Percentiles rank a stretch among this genome's conserved stretches.
Evolutionary conservation across 306 rosid species (phyloP).

Genomic region (Quercus gilva): DNA sequence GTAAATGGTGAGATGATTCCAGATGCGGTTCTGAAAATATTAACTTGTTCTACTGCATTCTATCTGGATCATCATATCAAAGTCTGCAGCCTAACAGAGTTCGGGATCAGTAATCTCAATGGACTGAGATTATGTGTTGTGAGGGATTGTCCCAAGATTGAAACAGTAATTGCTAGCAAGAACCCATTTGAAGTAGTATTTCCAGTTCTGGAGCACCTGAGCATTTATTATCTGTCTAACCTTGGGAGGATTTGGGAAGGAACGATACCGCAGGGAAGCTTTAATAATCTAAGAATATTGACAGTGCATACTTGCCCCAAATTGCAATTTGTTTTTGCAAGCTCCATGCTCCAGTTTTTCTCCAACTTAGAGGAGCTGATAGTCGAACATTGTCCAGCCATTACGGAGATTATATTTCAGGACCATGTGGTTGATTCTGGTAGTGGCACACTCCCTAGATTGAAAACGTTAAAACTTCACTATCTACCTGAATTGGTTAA

Average conservation of each 20-base stretch:
- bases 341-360: too few relatives aligned
- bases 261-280: background rate
- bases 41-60: background rate
- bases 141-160: constrained; percentile 1
- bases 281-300: background rate
- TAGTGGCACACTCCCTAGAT: too few relatives aligned
- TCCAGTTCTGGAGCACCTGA: background rate
- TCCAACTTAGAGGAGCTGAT: too few relatives aligned
- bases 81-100: background rate
- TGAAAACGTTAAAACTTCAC: too few relatives aligned
- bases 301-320: background rate
- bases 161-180: background rate
- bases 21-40: background rate
- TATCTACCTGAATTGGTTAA: too few relatives aligned
- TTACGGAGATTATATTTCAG: too few relatives aligned
- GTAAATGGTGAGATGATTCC: background rate
- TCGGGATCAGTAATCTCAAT: background rate
- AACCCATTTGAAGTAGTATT: background rate
- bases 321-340: background rate
- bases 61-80: background rate
- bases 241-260: background rate
- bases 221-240: background rate
- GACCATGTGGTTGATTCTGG: too few relatives aligned
- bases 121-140: background rate
- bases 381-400: too few relatives aligned